Base-by-base conservation (phyloP, 139 green algal genomes). In the Chlamydomonas sphaeroides region DNA sequence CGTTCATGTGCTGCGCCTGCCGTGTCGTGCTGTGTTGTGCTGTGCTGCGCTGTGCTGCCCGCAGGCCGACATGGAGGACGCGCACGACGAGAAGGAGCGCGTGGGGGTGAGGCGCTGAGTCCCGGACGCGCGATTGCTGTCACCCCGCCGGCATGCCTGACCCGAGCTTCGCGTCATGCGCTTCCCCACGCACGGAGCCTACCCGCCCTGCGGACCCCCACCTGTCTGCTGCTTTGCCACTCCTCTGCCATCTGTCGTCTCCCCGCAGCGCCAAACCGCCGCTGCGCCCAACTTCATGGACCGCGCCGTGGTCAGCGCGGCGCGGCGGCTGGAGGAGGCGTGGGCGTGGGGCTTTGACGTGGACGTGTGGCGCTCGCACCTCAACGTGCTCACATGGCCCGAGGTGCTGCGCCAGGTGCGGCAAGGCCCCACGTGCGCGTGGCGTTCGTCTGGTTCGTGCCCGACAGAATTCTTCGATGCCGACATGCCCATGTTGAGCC, bases 291-390 rank as follows among this genome's bases (percentile, higher is more conserved):
- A 89, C 74, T 90, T 92, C 48, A 80, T 90, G 78, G 91, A 95
- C 86, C 86, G 87, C 41, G 63, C 86, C 26, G 70, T 95, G 25
- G 72, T 89, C 32, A 61, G 78, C 28, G 84, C 90, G 30, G 87
- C 92, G 7, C 35, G 75, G 48, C 82, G 89, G 28, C 85, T 98
- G 79, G 95, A 97, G 61, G 96, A 98, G 89, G 94, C 95, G 3
- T 94, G 88, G 87, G 93, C 89, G 23, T 99, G 97, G 97, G 96
- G 97, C 73, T 98, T 97, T 78, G 95, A 99, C 68, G 78, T 95
- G 2, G 95, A 97, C 74, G 49, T 71, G 17, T 99, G 97, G 97
- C 89, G 96, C 18, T 93, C 94, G 42, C 97, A 99, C 86, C 86
- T 98, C 56, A 94, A 95, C 77, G 32, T 65, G 0, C 66, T 95